A percentile compares a stretch with the other conserved stretches of the same genome.
Evolutionary conservation across 306 rosid species (phyloP).

Genomic region (Vachellia collinsii): DNA sequence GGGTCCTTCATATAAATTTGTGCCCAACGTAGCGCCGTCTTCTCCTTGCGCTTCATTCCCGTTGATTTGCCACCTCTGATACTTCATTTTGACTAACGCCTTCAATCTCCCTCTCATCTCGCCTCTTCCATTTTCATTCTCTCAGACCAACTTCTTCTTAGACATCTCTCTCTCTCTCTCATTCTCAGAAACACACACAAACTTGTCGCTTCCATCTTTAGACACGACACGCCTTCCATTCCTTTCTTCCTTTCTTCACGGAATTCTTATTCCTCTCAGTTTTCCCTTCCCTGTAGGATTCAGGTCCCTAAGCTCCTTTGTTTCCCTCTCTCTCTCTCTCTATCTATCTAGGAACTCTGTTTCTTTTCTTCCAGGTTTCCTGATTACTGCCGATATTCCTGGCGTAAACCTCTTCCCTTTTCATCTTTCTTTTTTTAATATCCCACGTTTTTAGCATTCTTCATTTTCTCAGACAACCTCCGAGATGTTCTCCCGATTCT

Average conservation of each 20-base stretch:
- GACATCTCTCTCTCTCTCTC: background rate
- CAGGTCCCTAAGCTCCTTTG: background rate
- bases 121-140: background rate
- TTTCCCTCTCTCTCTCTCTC: background rate
- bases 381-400: conserved; percentile 48
- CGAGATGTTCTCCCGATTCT: conserved; percentile 58
- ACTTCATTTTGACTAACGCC: background rate
- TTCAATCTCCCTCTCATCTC: background rate
- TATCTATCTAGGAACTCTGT: conserved; percentile 31
- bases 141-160: background rate
- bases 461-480: conserved; percentile 8
- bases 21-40: background rate
- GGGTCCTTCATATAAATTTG: no score
- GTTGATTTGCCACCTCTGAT: background rate
- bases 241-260: background rate
- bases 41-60: background rate
- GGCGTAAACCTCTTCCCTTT: conserved; percentile 27
- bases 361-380: conserved; percentile 59
- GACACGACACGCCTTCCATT: background rate
- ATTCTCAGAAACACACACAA: background rate
- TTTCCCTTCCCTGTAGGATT: background rate
- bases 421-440: background rate
- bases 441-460: conserved; percentile 19
- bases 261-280: background rate
- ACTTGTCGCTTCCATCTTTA: background rate